Evolutionary conservation across 2,329 filamentous ascomycete genomes (phyloP), one percentile per base, ranked within the genome.

Genomic region (Myrmaecium sp.): DNA sequence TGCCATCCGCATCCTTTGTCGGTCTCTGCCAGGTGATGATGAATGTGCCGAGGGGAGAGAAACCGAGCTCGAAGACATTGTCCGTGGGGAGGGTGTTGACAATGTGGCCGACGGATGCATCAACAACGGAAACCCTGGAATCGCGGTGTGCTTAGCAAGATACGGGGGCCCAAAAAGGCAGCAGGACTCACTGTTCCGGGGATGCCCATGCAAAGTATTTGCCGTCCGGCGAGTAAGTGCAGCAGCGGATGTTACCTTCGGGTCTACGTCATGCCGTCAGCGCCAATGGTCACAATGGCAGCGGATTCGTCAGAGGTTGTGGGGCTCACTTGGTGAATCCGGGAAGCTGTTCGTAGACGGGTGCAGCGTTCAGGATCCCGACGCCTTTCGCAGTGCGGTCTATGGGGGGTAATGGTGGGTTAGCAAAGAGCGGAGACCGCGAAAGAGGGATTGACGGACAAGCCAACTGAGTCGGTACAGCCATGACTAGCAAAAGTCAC

Each of bases 11-110:
- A 46, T 95, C 86, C 61, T 95, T 95, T 38, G 69, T 66, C 6
- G 83, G 78, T 18, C 89, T 74, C 61, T 98, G 86, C 83, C 84
- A 95, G 28, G 89, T 95, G 49, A 92, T 93, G 49, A 95, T 63
- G 55, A 80, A 98, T 31, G 80, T 89, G 34, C 89, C 89, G 30
- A 74, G 65, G 4, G 86, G 89, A 14, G 89, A 98, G 58, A 98
- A 98, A 37, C 76, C 81, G 33, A 98, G 62, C 53, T 98, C 89
- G 59, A 81, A 93, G 37, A 95, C 83, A 47, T 91, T 86, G 32
- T 75, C 60, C 22, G 83, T 70, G 32, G 75, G 67, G 26, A 98
- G 67, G 18, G 66, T 74, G 35, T 82, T 72, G 46, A 92, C 61
- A 39, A 77, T 58, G 41, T 74, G 61, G 43, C 84, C 86, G 38